Percentiles rank a stretch among this genome's conserved stretches.
Conservation (phyloP, 2,329 filamentous ascomycete genomes). For the Ophiostoma sp. region DNA sequence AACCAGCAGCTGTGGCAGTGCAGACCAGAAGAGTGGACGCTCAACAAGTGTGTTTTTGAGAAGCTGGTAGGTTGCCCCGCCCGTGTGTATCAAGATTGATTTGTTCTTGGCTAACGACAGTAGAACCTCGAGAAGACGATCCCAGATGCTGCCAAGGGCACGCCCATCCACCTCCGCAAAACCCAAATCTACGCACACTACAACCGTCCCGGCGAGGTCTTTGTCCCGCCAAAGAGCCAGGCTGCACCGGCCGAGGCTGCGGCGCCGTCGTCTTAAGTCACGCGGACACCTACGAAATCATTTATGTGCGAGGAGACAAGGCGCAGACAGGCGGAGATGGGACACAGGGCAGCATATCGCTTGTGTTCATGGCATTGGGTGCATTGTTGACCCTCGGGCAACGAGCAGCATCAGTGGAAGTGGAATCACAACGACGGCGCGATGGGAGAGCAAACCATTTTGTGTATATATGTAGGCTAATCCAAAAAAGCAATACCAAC, state of each 20-base stretch:
- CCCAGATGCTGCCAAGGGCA: conserved; percentile 68
- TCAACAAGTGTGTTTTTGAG: conserved; percentile 95
- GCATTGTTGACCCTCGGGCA: neutral
- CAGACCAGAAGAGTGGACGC: conserved; percentile 78
- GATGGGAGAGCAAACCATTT: conserved; percentile 1
- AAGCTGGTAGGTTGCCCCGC: conserved; percentile 66
- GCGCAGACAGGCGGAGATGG: neutral
- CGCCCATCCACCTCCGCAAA: conserved; percentile 72
- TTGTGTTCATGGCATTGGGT: neutral
- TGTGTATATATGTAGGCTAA: conserved; percentile 28
- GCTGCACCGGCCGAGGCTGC: conserved; percentile 25
- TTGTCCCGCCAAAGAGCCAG: conserved; percentile 34
- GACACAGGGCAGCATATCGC: neutral
- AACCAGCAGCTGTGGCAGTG: conserved; percentile 99
- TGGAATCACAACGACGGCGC: neutral
- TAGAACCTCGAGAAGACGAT: conserved; percentile 81
- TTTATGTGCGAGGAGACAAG: neutral
- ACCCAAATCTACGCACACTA: conserved; percentile 61
- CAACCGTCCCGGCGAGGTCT: conserved; percentile 34
- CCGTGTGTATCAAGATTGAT: neutral
- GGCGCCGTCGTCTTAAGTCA: conserved; percentile 31
- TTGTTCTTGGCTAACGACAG: neutral
- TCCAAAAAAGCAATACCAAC: conserved; percentile 15
- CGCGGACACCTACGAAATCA: neutral
- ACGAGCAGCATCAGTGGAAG: neutral